Evolutionary conservation across 2,329 filamentous ascomycete genomes (phyloP).

Genomic region (Tolypocladium album): DNA sequence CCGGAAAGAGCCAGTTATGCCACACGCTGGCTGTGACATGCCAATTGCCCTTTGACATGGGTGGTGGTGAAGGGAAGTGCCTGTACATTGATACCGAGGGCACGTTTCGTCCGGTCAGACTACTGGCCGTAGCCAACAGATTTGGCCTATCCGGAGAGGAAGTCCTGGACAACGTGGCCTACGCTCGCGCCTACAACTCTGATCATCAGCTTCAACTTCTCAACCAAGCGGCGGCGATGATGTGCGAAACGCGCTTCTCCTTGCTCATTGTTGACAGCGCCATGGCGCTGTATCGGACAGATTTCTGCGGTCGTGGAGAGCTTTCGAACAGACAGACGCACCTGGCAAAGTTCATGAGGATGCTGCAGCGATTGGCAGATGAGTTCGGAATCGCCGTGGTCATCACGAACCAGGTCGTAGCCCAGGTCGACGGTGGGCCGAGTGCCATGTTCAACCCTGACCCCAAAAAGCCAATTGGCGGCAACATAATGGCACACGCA

Average conservation of each 20-base stretch:
- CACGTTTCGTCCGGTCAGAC: constrained; percentile 85
- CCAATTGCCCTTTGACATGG: constrained; percentile 97
- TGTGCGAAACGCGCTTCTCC: constrained; percentile 98
- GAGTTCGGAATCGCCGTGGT: constrained; percentile 95
- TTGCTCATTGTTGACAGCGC: constrained; percentile 93
- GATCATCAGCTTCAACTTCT: constrained; percentile 94
- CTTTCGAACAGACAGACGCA: constrained; percentile 88
- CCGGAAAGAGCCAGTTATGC: constrained; percentile 96
- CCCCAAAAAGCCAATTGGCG: constrained; percentile 97
- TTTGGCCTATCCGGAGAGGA: constrained; percentile 95
- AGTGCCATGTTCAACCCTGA: constrained; percentile 99
- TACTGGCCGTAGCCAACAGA: constrained; percentile 84
- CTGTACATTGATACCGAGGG: constrained; percentile 98
- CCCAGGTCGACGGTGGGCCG: constrained; percentile 92
- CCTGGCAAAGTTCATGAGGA: constrained; percentile 80
- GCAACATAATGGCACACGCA: constrained; percentile 97
- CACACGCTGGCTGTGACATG: constrained; percentile 98
- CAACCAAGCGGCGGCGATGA: constrained; percentile 94
- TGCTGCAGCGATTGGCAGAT: constrained; percentile 64
- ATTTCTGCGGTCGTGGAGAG: constrained; percentile 94
- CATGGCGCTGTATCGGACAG: constrained; percentile 88
- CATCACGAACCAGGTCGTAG: constrained; percentile 97
- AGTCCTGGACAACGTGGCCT: constrained; percentile 95
- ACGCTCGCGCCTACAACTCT: constrained; percentile 95
- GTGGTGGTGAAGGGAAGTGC: constrained; percentile 94